Percentiles rank a stretch among this genome's conserved stretches.
These are phyloP conservation scores for Durusdinium trenchii DNA, from an alignment of 73 alveolate genomes.

Conservation along the genomic window DNA sequence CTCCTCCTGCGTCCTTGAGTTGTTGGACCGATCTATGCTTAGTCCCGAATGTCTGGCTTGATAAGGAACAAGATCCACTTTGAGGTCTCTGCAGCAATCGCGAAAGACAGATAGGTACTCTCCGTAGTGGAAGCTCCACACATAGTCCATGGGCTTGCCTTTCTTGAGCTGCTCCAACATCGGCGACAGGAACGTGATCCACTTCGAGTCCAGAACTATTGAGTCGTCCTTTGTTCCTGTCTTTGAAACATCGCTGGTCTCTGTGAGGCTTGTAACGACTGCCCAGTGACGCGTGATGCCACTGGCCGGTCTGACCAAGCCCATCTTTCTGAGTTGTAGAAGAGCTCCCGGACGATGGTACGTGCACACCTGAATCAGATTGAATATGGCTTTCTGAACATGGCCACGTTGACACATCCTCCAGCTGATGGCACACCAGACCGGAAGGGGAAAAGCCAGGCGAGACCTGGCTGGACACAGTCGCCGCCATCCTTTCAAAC, in stretches of 20 bases:
- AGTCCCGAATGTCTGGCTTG: constrained; percentile 56
- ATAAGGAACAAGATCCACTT: background rate
- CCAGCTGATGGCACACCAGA: constrained; percentile 49
- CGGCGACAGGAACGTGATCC: background rate
- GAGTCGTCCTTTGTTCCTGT: constrained; percentile 53
- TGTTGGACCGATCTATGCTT: background rate
- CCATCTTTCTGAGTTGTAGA: background rate
- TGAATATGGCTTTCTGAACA: background rate
- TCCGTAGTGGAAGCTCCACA: constrained; percentile 52
- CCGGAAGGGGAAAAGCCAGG: constrained; percentile 15
- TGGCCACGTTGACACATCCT: constrained; percentile 18
- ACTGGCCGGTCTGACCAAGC: background rate
- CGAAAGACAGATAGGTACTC: constrained; percentile 32
- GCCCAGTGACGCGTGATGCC: constrained; percentile 27
- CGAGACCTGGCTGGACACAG: constrained; percentile 50
- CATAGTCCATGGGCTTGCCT: background rate
- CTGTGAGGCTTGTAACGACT: background rate
- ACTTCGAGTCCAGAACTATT: background rate
- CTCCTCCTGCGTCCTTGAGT: background rate
- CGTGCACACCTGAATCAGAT: constrained; percentile 46
- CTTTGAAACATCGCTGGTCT: background rate
- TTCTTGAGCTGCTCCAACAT: background rate
- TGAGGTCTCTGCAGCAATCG: background rate
- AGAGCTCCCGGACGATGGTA: constrained; percentile 33
- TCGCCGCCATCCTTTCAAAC: background rate